A percentile compares a stretch with the other conserved stretches of the same genome.
phyloP scores from a whole-genome alignment of 2,329 filamentous ascomycete species.

The Ascochyta fabae region DNA sequence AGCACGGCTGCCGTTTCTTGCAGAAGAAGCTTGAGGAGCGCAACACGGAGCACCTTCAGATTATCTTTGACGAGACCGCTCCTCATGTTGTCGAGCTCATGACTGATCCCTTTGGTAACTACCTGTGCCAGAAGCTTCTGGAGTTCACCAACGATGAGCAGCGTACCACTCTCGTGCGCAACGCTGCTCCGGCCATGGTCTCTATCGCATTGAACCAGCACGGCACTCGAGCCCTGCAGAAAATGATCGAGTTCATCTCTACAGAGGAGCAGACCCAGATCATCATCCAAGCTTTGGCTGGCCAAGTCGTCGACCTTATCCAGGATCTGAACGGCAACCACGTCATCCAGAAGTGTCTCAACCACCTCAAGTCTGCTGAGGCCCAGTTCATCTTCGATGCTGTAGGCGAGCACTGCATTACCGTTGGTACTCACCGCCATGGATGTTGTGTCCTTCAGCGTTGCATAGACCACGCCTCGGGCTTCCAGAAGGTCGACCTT shows the following conservation, averaged over 20 bases:
- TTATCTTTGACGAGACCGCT: conserved; percentile 94
- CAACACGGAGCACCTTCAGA: conserved; percentile 79
- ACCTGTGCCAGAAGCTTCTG: conserved; percentile 96
- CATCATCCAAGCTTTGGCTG: conserved; percentile 83
- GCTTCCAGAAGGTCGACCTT: conserved; percentile 84
- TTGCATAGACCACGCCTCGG: conserved; percentile 95
- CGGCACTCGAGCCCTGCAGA: conserved; percentile 93
- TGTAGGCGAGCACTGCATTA: conserved; percentile 83
- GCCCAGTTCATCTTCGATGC: conserved; percentile 97
- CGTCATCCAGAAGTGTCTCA: conserved; percentile 98
- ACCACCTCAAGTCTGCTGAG: conserved; percentile 83
- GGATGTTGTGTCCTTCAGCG: conserved; percentile 97
- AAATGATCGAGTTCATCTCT: conserved; percentile 98
- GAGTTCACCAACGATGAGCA: conserved; percentile 96
- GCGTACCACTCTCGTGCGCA: conserved; percentile 89
- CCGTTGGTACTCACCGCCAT: conserved; percentile 94
- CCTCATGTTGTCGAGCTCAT: conserved; percentile 95
- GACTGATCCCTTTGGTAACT: conserved; percentile 98
- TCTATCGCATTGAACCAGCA: conserved; percentile 96
- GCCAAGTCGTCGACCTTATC: conserved; percentile 90
- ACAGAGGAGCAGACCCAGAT: conserved; percentile 73
- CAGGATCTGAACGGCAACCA: conserved; percentile 98
- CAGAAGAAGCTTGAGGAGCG: conserved; percentile 97
- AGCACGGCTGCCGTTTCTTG: conserved; percentile 94
- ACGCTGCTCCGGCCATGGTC: conserved; percentile 85